These are phyloP conservation scores for Hypomontagnella submonticulosa DNA, from an alignment of 495 filamentous ascomycete species.

Conservation along the genomic window DNA sequence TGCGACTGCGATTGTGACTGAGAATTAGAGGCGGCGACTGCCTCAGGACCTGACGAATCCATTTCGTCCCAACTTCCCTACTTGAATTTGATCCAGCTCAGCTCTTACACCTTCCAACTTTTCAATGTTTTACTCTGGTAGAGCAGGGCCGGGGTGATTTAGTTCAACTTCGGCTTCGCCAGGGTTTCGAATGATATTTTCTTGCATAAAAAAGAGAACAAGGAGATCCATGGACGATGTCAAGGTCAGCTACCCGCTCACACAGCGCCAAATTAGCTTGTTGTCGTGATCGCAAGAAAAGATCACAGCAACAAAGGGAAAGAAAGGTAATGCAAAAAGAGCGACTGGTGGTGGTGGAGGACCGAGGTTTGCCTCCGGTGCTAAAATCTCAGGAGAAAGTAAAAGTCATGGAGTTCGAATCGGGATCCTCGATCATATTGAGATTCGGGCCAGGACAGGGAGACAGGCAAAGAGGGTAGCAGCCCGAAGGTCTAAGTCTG, in stretches of 20 bases:
- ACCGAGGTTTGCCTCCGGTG: constrained; percentile 32
- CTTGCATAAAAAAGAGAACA: constrained; percentile 32
- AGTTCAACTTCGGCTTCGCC: constrained; percentile 35
- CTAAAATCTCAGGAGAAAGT: constrained; percentile 39
- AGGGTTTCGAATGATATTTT: constrained; percentile 29
- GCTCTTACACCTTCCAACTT: constrained; percentile 7
- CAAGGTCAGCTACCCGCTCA: constrained; percentile 7
- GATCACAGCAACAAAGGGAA: constrained; percentile 11
- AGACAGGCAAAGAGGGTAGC: constrained; percentile 29
- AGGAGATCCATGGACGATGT: constrained; percentile 32
- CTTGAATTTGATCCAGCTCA: constrained; percentile 7
- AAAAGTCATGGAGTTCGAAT: constrained; percentile 21
- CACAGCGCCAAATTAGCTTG: constrained; percentile 10
- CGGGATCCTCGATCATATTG: constrained; percentile 42
- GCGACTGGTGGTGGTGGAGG: constrained; percentile 31
- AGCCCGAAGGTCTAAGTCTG: constrained; percentile 32
- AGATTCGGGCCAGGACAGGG: constrained; percentile 38
- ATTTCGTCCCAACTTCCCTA: constrained; percentile 29
- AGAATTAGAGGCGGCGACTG: constrained; percentile 24
- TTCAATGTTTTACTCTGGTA: constrained; percentile 14
- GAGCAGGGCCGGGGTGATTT: constrained; percentile 17
- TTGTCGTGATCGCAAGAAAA: constrained; percentile 19
- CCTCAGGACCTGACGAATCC: constrained; percentile 25
- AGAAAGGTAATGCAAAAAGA: constrained; percentile 30
- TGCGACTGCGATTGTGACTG: neutral